Percentiles rank a stretch among this genome's conserved stretches.
Conservation (phyloP, 371 early-diverging fungal genomes). For the Mortierella sp. region DNA sequence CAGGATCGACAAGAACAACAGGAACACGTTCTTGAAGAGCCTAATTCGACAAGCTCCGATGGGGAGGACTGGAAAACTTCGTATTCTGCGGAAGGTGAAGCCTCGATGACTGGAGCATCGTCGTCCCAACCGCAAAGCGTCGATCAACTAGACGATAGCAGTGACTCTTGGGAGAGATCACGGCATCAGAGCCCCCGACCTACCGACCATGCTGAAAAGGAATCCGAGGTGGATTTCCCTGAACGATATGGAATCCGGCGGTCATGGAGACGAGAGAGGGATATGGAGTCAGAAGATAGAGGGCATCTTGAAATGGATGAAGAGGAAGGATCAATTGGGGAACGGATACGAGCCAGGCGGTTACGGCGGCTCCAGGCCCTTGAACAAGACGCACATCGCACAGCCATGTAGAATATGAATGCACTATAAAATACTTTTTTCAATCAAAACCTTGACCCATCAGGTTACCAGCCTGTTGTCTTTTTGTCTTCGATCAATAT, state of each 20-base stretch:
- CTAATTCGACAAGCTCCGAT: background rate
- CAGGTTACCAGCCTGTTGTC: too few species aligned
- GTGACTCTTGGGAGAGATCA: background rate
- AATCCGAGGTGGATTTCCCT: too few species aligned
- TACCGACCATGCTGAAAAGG: background rate
- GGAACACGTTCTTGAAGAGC: background rate
- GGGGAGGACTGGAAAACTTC: background rate
- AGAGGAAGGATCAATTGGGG: slow-evolving; percentile 24
- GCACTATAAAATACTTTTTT: too few species aligned
- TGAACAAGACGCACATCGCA: background rate
- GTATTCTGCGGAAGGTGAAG: too few species aligned
- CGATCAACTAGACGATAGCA: background rate
- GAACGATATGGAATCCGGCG: slow-evolving; percentile 5
- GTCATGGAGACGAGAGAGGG: slow-evolving; percentile 2
- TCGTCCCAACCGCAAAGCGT: background rate
- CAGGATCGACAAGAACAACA: background rate
- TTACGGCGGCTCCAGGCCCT: slow-evolving; percentile 21
- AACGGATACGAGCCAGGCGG: slow-evolving; percentile 27
- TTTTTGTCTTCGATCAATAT: too few species aligned
- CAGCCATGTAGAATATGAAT: too few species aligned
- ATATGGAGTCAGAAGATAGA: slow-evolving; percentile 9
- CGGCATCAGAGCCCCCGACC: background rate
- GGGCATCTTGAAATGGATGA: slow-evolving; percentile 3
- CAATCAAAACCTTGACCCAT: too few species aligned
- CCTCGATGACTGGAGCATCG: background rate